phyloP scores from a whole-genome alignment of 306 rosid genomes.

The Biancaea sappan region DNA sequence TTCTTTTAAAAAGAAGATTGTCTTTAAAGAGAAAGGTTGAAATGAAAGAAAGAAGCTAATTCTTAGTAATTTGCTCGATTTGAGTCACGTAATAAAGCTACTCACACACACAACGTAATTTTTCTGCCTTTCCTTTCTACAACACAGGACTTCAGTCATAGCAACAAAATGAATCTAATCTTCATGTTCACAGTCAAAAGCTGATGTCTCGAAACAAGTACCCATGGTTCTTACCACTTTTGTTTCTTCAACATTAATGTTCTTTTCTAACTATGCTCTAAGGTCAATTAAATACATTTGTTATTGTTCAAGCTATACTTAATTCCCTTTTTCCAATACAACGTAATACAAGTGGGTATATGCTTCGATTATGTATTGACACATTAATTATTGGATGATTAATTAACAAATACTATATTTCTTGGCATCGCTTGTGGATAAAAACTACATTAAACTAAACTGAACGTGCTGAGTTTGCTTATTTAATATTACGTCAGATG shows the following conservation, averaged over 20 bases:
- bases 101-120: neutral
- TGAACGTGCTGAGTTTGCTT: neutral
- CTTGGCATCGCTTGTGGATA: neutral
- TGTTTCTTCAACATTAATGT: too few species aligned
- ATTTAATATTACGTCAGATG: neutral
- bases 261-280: too few species aligned
- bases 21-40: slow-evolving; percentile 11
- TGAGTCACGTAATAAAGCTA: neutral
- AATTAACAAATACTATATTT: neutral
- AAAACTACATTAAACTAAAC: neutral
- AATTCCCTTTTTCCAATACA: too few species aligned
- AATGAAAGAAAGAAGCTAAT: slow-evolving; percentile 21
- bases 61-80: neutral
- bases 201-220: too few species aligned
- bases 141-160: neutral
- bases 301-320: too few species aligned
- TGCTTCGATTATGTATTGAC: too few species aligned
- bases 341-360: too few species aligned
- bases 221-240: too few species aligned
- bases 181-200: neutral
- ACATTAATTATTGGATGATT: too few species aligned
- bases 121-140: neutral
- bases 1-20: slow-evolving; percentile 11
- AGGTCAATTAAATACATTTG: too few species aligned
- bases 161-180: neutral